phyloP scores from a whole-genome alignment of 225 moss, liverwort and hornwort genomes.

The Thuidium tamariscinum region DNA sequence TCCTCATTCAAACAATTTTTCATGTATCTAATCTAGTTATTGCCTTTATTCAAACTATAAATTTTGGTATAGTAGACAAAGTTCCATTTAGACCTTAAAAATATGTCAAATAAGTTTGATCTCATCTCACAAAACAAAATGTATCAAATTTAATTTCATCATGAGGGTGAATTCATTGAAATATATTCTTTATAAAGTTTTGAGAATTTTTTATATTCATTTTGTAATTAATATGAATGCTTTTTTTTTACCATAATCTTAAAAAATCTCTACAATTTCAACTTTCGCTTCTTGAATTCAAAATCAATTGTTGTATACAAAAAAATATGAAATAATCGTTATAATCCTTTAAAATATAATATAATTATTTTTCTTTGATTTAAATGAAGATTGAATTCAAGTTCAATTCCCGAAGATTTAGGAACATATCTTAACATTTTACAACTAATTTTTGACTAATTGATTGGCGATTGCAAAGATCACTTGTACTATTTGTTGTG shows the following conservation, averaged over 20 bases:
- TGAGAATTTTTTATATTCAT: not conserved
- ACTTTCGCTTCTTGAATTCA: not conserved
- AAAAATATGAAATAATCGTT: not conserved
- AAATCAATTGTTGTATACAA: too few species aligned
- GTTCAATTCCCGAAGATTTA: not conserved
- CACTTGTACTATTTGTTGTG: too few species aligned
- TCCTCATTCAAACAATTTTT: rapidly evolving
- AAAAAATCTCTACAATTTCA: not conserved
- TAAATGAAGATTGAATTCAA: not conserved
- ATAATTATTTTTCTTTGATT: not conserved
- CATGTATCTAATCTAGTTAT: not conserved
- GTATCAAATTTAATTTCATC: not conserved
- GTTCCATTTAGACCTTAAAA: not conserved
- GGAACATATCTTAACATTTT: rapidly evolving
- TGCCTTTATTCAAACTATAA: not conserved
- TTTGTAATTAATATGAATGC: too few species aligned
- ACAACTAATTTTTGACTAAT: not conserved
- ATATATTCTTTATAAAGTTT: not conserved
- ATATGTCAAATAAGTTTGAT: not conserved
- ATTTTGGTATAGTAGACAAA: not conserved
- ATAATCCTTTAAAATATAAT: rapidly evolving
- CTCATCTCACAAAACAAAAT: too few species aligned
- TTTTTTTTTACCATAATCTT: too few species aligned
- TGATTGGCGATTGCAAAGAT: too few species aligned
- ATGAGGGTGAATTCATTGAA: not conserved